A percentile compares a stretch with the other conserved stretches of the same genome.
Conservation (phyloP, 1,284 basidiomycete genomes). For the Cutaneotrichosporon daszewskae region DNA sequence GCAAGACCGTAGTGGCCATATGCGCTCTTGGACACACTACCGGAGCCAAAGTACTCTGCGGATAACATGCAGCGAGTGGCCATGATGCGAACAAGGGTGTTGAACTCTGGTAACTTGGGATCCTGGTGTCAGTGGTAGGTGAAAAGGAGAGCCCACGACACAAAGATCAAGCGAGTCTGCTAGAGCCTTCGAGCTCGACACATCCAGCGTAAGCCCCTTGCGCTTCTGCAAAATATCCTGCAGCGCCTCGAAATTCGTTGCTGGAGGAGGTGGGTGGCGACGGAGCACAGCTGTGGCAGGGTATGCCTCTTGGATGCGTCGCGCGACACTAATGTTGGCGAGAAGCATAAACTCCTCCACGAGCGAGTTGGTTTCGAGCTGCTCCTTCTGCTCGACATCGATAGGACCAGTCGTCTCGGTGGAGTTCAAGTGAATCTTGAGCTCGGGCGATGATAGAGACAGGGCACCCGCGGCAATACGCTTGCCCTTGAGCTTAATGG, state of each 20-base stretch:
- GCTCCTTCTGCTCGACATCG: slow-evolving; percentile 94
- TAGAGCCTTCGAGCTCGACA: slow-evolving; percentile 85
- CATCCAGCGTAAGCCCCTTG: slow-evolving; percentile 78
- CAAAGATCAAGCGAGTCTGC: slow-evolving; percentile 85
- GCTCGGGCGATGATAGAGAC: slow-evolving; percentile 94
- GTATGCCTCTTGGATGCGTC: slow-evolving; percentile 87
- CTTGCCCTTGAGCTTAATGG: slow-evolving; percentile 75
- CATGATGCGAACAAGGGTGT: slow-evolving; percentile 98
- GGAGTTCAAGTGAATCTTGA: slow-evolving; percentile 91
- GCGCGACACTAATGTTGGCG: slow-evolving; percentile 91
- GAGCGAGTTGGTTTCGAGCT: slow-evolving; percentile 88
- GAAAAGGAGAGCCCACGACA: slow-evolving; percentile 56
- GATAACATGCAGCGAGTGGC: slow-evolving; percentile 97
- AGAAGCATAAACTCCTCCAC: slow-evolving; percentile 99
- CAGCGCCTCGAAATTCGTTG: slow-evolving; percentile 90
- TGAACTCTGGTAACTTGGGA: slow-evolving; percentile 76
- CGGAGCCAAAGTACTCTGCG: slow-evolving; percentile 96
- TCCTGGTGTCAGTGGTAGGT: slow-evolving; percentile 54
- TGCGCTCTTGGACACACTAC: slow-evolving; percentile 83
- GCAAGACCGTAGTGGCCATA: slow-evolving; percentile 98
- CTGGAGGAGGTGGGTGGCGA: slow-evolving; percentile 89
- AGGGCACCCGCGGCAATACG: slow-evolving; percentile 92
- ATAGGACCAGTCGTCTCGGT: slow-evolving; percentile 90
- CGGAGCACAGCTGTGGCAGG: slow-evolving; percentile 92
- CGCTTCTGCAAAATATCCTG: slow-evolving; percentile 88